These are phyloP conservation scores for Haberlea rhodopensis DNA, from an alignment of 257 asterid genomes.

Conservation along the genomic window DNA sequence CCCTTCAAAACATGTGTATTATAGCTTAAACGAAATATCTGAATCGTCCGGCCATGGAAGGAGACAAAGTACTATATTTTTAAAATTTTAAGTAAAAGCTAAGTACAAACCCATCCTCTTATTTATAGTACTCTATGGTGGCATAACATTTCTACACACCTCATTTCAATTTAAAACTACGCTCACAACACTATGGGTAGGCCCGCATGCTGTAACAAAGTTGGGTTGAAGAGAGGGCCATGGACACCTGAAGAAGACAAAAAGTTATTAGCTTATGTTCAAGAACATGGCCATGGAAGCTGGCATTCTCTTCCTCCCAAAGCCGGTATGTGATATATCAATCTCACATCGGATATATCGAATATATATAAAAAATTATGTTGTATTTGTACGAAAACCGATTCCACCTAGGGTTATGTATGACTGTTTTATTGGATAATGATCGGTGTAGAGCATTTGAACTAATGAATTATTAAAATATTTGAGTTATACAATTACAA, in stretches of 20 bases:
- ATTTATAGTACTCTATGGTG: no score
- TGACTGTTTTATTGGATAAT: no score
- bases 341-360: no score
- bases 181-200: slow-evolving; percentile 34
- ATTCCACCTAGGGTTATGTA: not conserved
- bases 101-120: not conserved
- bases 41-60: no score
- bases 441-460: no score
- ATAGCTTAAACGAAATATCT: no score
- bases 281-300: slow-evolving; percentile 59
- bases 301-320: slow-evolving; percentile 56
- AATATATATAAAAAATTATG: no score
- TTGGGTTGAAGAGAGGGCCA: slow-evolving; percentile 56
- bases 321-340: slow-evolving; percentile 40
- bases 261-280: slow-evolving; percentile 28
- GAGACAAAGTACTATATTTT: no score
- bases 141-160: not conserved
- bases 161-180: not conserved
- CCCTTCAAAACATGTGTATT: no score
- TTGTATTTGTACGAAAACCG: not conserved
- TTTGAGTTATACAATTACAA: no score
- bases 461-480: not conserved
- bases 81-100: no score
- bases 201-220: slow-evolving; percentile 45
- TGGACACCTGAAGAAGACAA: slow-evolving; percentile 38